Percentiles rank a stretch among this genome's conserved stretches.
Conservation (phyloP, 106 monocot species). For the Acorus gramineus region DNA sequence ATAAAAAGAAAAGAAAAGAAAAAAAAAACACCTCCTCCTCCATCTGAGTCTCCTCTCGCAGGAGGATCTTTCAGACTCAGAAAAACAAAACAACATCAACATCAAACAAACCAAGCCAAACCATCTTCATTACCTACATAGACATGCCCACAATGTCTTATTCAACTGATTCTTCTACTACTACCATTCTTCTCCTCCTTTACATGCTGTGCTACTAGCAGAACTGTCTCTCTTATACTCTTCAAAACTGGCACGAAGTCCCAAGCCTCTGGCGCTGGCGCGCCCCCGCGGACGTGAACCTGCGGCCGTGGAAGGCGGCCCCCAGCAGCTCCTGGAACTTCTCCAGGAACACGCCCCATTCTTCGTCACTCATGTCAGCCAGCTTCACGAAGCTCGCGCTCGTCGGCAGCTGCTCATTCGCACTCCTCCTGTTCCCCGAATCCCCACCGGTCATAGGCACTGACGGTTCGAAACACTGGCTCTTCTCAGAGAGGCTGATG, state of each 20-base stretch:
- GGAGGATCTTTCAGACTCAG: background rate
- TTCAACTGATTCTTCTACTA: constrained; percentile 53
- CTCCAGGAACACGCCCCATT: constrained; percentile 70
- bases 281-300: constrained; percentile 16
- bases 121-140: background rate
- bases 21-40: background rate
- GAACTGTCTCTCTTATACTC: constrained; percentile 3
- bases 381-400: constrained; percentile 66
- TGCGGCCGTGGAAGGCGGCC: constrained; percentile 27
- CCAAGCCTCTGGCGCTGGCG: constrained; percentile 52
- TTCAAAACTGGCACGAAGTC: constrained; percentile 70
- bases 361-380: constrained; percentile 67
- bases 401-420: constrained; percentile 21
- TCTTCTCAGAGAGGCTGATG: constrained; percentile 27
- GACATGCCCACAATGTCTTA: no score
- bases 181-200: constrained; percentile 4
- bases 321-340: constrained; percentile 60
- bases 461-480: background rate
- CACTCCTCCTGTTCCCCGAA: constrained; percentile 10
- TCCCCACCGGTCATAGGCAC: background rate
- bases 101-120: background rate
- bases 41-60: background rate
- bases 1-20: background rate
- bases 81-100: background rate
- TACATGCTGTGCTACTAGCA: background rate